phyloP scores from a whole-genome alignment of 768 basidiomycete species.

The Kwoniella dejecticola region DNA sequence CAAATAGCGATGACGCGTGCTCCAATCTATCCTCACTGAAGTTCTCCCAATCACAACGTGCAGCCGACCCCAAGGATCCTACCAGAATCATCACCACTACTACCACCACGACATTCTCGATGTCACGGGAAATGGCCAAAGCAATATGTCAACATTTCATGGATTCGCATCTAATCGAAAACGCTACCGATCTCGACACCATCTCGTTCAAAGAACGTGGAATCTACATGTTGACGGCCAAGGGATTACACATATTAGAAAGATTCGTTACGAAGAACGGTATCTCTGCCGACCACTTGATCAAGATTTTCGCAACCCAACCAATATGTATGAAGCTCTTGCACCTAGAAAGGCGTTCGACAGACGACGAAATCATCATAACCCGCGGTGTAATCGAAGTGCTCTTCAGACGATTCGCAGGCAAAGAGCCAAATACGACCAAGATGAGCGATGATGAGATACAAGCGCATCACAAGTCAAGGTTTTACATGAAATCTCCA shows the following conservation, averaged over 20 bases:
- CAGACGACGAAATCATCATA: constrained; percentile 97
- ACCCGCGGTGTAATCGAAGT: constrained; percentile 90
- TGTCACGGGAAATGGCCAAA: constrained; percentile 99
- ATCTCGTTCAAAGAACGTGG: constrained; percentile 97
- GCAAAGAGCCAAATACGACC: constrained; percentile 75
- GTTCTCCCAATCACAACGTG: constrained; percentile 98
- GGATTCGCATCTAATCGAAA: constrained; percentile 97
- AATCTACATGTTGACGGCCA: constrained; percentile 91
- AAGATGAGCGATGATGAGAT: constrained; percentile 66
- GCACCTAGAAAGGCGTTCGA: constrained; percentile 87
- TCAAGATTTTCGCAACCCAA: constrained; percentile 83
- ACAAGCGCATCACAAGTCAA: constrained; percentile 63
- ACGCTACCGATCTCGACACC: constrained; percentile 84
- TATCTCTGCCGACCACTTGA: constrained; percentile 89
- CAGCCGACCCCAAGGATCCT: constrained; percentile 96
- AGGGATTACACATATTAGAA: constrained; percentile 96
- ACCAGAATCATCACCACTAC: constrained; percentile 98
- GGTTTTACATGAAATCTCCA: constrained; percentile 33
- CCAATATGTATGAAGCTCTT: constrained; percentile 97
- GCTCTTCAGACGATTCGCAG: constrained; percentile 92
- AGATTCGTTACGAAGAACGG: constrained; percentile 99
- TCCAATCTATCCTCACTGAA: constrained; percentile 91
- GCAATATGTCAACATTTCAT: constrained; percentile 99
- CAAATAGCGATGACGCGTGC: constrained; percentile 83
- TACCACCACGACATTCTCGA: constrained; percentile 98